Conservation (phyloP, 305 asterid species). For the Fraxinus floribunda region DNA sequence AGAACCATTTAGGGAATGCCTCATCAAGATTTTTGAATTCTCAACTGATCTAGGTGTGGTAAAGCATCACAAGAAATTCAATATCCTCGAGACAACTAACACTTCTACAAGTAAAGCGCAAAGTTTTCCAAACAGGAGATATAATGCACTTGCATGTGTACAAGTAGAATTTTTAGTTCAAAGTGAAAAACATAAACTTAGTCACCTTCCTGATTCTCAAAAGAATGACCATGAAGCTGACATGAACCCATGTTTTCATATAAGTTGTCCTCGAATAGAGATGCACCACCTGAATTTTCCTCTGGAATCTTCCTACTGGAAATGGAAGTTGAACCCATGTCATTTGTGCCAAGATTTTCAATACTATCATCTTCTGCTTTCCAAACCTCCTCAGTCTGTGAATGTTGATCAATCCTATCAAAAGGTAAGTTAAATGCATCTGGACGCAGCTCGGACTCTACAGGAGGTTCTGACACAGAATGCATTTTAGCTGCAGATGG, state of each 20-base stretch:
- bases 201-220: slow-evolving; percentile 54
- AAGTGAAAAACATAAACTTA: slow-evolving; percentile 20
- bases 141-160: not conserved
- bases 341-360: slow-evolving; percentile 49
- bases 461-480: slow-evolving; percentile 36
- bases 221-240: slow-evolving; percentile 46
- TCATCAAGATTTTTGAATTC: not conserved
- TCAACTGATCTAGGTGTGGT: not conserved
- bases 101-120: not conserved
- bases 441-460: slow-evolving; percentile 49
- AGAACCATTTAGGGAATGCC: not conserved
- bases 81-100: not conserved
- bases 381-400: slow-evolving; percentile 48
- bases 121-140: not conserved
- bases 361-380: slow-evolving; percentile 39
- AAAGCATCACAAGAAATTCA: not conserved
- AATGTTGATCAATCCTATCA: slow-evolving; percentile 37
- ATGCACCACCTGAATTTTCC: slow-evolving; percentile 53
- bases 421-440: slow-evolving; percentile 41
- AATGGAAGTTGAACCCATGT: slow-evolving; percentile 43
- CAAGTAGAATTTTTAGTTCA: not conserved
- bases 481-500: slow-evolving; percentile 42
- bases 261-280: slow-evolving; percentile 53
- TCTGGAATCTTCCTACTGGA: slow-evolving; percentile 48
- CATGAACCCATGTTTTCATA: slow-evolving; percentile 48